Conservation (phyloP, 768 basidiomycete species). For the Hydnum rufescens region DNA sequence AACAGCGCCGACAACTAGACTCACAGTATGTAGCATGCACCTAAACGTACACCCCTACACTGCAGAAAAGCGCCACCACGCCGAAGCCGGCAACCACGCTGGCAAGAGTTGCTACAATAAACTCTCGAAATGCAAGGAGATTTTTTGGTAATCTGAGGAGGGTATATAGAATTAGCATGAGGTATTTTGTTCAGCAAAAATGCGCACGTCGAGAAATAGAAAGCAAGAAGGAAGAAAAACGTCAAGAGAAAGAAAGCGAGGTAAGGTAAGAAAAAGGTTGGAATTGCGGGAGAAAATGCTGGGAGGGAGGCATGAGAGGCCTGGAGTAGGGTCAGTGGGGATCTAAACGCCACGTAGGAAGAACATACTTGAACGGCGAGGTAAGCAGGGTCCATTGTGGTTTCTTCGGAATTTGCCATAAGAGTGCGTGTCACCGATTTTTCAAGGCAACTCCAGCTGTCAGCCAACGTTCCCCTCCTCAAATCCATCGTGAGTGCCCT, state of each 20-base stretch:
- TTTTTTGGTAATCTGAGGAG: constrained; percentile 50
- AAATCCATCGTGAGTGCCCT: no score
- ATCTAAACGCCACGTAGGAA: not conserved
- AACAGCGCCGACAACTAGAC: no score
- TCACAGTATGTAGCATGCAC: not conserved
- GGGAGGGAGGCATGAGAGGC: constrained; percentile 25
- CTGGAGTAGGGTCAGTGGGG: not conserved
- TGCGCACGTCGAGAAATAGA: constrained; percentile 62
- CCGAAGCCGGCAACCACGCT: constrained; percentile 75
- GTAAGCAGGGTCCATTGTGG: not conserved
- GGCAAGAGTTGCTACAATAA: constrained; percentile 47
- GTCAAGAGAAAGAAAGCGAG: constrained; percentile 55
- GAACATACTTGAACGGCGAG: not conserved
- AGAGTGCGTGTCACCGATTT: no score
- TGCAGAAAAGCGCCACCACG: constrained; percentile 75
- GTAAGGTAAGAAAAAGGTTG: constrained; percentile 48
- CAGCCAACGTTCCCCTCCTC: no score
- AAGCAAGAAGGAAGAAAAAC: constrained; percentile 63
- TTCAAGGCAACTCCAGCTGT: no score
- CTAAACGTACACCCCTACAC: constrained; percentile 63
- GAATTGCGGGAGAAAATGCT: constrained; percentile 47
- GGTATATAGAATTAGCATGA: constrained; percentile 9
- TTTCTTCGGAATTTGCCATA: no score
- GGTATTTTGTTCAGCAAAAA: constrained; percentile 2
- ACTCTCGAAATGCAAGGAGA: constrained; percentile 41